Evolutionary conservation across 139 green algal genomes (phyloP).

Genomic region (Chlamydomonas eustigma): DNA sequence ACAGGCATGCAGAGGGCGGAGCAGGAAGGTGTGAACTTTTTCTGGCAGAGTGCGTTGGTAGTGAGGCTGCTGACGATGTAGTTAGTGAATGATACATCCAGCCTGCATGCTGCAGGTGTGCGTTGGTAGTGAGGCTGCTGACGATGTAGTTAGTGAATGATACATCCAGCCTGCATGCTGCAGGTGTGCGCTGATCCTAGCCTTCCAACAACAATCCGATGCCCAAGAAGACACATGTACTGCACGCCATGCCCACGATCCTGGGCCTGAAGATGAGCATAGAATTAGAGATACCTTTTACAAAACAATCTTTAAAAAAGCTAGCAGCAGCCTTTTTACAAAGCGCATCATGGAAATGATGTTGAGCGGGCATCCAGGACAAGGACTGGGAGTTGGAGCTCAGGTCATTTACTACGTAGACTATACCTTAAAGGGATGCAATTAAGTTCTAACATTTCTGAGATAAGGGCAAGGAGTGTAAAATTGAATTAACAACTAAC

Average conservation of each 20-base stretch:
- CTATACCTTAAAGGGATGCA: not conserved
- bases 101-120: no score
- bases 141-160: no score
- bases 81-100: no score
- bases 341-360: not conserved
- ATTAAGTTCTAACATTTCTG: no score
- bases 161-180: no score
- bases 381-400: not conserved
- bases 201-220: not conserved
- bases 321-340: not conserved
- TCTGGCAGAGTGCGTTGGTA: no score
- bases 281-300: not conserved
- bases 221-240: not conserved
- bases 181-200: no score
- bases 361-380: not conserved
- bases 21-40: slow-evolving; percentile 1
- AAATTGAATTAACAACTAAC: no score
- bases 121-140: no score
- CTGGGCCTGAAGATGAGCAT: not conserved
- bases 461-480: no score
- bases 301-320: not conserved
- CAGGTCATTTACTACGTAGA: not conserved
- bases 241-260: not conserved
- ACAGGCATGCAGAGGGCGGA: not conserved
- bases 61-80: no score